Evolutionary conservation across 257 asterid genomes (phyloP).

Genomic region (Nicotiana paniculata): DNA sequence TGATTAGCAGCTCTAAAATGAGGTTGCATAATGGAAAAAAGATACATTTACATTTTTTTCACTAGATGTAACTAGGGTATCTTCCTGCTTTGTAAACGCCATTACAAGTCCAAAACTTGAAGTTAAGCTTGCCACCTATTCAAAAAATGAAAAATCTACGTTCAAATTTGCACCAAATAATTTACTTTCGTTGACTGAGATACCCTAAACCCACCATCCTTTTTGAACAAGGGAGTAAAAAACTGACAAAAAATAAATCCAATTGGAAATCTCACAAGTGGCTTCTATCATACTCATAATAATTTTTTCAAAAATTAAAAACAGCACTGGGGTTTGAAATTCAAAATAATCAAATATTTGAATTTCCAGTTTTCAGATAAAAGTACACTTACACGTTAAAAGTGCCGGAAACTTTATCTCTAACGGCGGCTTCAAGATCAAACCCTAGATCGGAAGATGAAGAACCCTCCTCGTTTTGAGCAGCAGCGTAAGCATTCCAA

Average conservation of each 20-base stretch:
- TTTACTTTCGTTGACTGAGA: neutral
- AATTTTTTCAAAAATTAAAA: neutral
- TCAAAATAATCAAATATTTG: neutral
- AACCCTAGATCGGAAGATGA: constrained; percentile 39
- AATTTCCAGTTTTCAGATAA: neutral
- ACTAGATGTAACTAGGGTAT: neutral
- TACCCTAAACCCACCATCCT: neutral
- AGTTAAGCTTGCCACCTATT: neutral
- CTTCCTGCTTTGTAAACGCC: neutral
- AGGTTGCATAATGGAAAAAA: neutral
- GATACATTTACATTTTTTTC: neutral
- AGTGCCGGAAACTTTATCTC: constrained; percentile 66
- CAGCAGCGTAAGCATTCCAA: constrained; percentile 84
- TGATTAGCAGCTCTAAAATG: neutral
- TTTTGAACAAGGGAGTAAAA: neutral
- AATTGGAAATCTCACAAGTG: neutral
- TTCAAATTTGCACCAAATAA: too few species aligned
- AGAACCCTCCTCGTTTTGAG: constrained; percentile 33
- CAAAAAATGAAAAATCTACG: neutral
- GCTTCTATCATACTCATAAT: neutral
- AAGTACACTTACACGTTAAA: constrained; percentile 55
- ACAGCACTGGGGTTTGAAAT: neutral
- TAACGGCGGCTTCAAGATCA: constrained; percentile 87
- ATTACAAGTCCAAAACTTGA: neutral
- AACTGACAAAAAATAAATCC: neutral